These are phyloP conservation scores for Hippophae gyantsensis DNA, from an alignment of 306 rosid species.

Conservation along the genomic window DNA sequence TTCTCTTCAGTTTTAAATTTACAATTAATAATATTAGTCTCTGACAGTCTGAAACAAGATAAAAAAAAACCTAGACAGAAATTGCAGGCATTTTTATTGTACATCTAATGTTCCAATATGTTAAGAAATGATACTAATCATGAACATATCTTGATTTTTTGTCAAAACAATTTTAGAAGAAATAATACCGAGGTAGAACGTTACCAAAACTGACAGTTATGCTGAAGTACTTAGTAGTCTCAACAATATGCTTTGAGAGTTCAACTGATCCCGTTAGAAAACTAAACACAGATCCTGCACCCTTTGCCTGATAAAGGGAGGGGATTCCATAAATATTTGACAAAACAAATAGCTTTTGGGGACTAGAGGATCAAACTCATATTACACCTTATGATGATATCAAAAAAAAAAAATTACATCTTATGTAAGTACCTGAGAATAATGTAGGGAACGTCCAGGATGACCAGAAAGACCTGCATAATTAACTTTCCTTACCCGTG, in stretches of 20 bases:
- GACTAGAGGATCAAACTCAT: too few relatives aligned
- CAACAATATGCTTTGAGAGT: constrained; percentile 83
- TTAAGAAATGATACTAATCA: too few relatives aligned
- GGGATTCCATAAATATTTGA: constrained; percentile 8
- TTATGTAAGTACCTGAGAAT: constrained; percentile 54
- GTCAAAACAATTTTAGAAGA: not conserved
- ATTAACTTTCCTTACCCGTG: constrained; percentile 64
- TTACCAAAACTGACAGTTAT: constrained; percentile 92
- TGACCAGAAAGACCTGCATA: constrained; percentile 68
- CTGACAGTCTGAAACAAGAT: too few relatives aligned
- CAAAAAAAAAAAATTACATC: too few relatives aligned
- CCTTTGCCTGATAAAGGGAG: constrained; percentile 56
- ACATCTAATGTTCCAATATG: too few relatives aligned
- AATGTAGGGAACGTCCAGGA: constrained; percentile 72
- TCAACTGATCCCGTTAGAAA: constrained; percentile 76
- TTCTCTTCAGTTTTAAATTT: too few relatives aligned
- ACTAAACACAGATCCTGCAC: constrained; percentile 90
- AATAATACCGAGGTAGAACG: not conserved
- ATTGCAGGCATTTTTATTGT: too few relatives aligned
- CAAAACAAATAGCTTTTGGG: not conserved
- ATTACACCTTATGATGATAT: not conserved
- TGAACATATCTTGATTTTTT: too few relatives aligned
- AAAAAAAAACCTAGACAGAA: too few relatives aligned
- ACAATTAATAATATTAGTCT: too few relatives aligned
- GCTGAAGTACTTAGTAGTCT: constrained; percentile 80